These are phyloP conservation scores for Capsicum pubescens DNA, from an alignment of 257 asterid species.

Conservation along the genomic window DNA sequence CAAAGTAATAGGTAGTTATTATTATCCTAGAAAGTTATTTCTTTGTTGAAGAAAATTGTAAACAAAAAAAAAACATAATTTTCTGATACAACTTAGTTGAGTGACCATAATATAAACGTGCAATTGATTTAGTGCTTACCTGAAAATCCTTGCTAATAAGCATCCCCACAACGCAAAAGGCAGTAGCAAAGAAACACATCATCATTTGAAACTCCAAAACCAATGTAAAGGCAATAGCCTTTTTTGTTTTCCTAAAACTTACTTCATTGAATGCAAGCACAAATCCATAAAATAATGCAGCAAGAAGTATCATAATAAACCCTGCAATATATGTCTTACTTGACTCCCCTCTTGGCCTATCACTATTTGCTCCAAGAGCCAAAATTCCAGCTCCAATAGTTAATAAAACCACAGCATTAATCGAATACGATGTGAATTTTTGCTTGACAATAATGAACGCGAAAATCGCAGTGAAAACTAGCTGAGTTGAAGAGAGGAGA, in stretches of 20 bases:
- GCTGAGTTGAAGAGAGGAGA: conserved; percentile 18
- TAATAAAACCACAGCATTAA: conserved; percentile 32
- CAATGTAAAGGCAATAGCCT: conserved; percentile 27
- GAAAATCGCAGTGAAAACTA: conserved; percentile 36
- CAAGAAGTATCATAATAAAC: conserved; percentile 32
- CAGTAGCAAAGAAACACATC: conserved; percentile 32
- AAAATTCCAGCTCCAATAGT: conserved; percentile 31
- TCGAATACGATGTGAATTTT: conserved; percentile 32
- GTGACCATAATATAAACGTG: no score
- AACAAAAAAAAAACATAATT: no score
- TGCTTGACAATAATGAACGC: conserved; percentile 40
- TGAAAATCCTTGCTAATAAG: conserved; percentile 34
- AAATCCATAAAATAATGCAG: conserved; percentile 32
- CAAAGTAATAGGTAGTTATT: no score
- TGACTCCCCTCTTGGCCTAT: conserved; percentile 37
- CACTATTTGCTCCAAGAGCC: conserved; percentile 31
- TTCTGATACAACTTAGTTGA: no score
- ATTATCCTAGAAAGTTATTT: no score
- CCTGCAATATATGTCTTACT: conserved; percentile 27
- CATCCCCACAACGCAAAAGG: conserved; percentile 30
- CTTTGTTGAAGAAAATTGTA: no score
- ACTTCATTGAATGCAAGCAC: conserved; percentile 33
- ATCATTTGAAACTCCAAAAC: conserved; percentile 39
- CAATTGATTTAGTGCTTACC: background rate
- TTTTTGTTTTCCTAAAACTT: conserved; percentile 31